Evolutionary conservation across 345 rosid species (phyloP), one percentile per base, ranked within the genome.

Genomic region (Dipteronia sinensis): DNA sequence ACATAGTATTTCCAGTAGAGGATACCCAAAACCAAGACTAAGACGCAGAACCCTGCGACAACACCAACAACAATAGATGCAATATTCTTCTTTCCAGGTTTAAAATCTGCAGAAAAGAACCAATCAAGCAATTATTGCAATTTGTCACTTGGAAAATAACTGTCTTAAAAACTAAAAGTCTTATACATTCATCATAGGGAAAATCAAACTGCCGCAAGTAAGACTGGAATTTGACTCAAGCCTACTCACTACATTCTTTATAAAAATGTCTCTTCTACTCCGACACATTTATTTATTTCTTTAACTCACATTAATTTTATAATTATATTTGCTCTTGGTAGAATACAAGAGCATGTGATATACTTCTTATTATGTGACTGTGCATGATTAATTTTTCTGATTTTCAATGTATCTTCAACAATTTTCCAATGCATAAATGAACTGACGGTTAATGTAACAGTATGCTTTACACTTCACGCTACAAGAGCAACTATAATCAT

Each of bases 101-200:
- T 62, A 31, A 77, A 85, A 42, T 71, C 87, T 85, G 81, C 72
- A 25, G 78, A 74, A 51, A 13, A 17, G 47, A 75, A n/a, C 10
- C 23, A 9, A 31, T 19, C 44, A 67, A 10, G 17, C 31, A 58
- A 47, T 10, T 17, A n/a, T 16, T 2, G 29, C 10, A 64, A 64
- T 13, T 31, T 23, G 11, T 59, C 0, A 2, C 64, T 2, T 2
- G 58, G 4, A 15, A 49, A 51, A 16, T 51, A 16, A 51, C 58
- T 51, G 56, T 44, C 13, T 9, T 46, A 46, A 46, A 51, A 51
- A 31, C 38, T 31, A 31, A 4, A 51, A 3, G n/a, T 16, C 7
- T 4, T 16, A 12, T 16, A 51, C 1, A 17, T 16, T 51, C 58
- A 51, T 51, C 58, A 51, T 15, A 51, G 58, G 58, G 58, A 51